Percentiles rank a stretch among this genome's conserved stretches.
phyloP scores from a whole-genome alignment of 768 basidiomycete genomes.

The Leccinum longicurvipes region DNA sequence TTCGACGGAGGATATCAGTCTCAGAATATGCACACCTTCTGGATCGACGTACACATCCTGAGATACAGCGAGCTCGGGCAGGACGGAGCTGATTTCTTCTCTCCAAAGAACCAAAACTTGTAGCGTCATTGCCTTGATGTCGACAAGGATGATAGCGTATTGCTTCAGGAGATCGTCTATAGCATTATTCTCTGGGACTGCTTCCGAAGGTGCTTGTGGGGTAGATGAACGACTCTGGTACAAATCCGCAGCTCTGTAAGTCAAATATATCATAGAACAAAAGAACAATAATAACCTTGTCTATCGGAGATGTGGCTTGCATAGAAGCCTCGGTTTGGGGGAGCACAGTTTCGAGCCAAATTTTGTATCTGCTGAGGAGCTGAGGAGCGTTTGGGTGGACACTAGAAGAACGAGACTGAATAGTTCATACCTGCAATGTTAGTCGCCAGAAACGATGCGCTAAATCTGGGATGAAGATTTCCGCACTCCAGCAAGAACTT shows the following conservation, averaged over 20 bases:
- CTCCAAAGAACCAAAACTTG: slow-evolving; percentile 61
- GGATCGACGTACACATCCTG: slow-evolving; percentile 34
- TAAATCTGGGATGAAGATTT: slow-evolving; percentile 81
- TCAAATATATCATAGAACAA: neutral
- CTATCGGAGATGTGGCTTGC: slow-evolving; percentile 34
- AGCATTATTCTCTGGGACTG: slow-evolving; percentile 49
- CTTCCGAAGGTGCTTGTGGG: slow-evolving; percentile 47
- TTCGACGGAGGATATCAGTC: neutral
- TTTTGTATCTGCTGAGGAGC: slow-evolving; percentile 77
- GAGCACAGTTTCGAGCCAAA: slow-evolving; percentile 67
- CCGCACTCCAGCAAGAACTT: slow-evolving; percentile 79
- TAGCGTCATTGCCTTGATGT: slow-evolving; percentile 56
- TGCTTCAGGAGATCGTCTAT: slow-evolving; percentile 69
- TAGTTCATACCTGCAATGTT: slow-evolving; percentile 69
- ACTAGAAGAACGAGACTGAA: neutral
- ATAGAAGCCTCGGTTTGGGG: slow-evolving; percentile 40
- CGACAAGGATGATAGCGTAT: slow-evolving; percentile 63
- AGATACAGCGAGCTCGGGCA: slow-evolving; percentile 43
- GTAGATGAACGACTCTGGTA: slow-evolving; percentile 48
- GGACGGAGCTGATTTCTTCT: slow-evolving; percentile 59
- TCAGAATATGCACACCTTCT: slow-evolving; percentile 45
- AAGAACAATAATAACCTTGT: slow-evolving; percentile 34
- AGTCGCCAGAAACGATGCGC: slow-evolving; percentile 87
- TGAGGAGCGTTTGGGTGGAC: slow-evolving; percentile 28
- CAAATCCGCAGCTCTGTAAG: slow-evolving; percentile 10